Evolutionary conservation across 768 basidiomycete genomes (phyloP), one percentile per base, ranked within the genome.

Genomic region (Mycena galopus): DNA sequence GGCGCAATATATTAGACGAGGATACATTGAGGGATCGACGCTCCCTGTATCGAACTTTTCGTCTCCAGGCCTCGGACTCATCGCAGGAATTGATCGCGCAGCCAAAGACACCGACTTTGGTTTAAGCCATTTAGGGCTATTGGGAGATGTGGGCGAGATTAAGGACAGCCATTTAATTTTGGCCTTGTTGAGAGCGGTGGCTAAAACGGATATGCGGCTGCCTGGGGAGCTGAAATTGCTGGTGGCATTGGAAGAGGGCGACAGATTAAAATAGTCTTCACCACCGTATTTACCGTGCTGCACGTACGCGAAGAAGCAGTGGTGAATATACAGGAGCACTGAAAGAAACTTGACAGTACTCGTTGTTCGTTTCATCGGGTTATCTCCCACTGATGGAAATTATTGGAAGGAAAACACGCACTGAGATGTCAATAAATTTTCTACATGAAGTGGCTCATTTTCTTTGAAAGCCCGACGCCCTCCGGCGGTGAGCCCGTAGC

Each of bases 361-460:
- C n/a, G n/a, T n/a, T n/a, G n/a, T n/a, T n/a, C 27, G 21, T 25
- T 53, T 65, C 32, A 32, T 21, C 7, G 29, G 39, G 37, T 35
- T 5, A 6, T 39, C 8, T 35, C n/a, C 21, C 1, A 27, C 16
- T 14, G 16, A 21, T 23, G 51, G 23, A 11, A 57, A 10, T n/a
- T n/a, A 14, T 44, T 7, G 51, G 14, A 69, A 23, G 19, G 25
- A 19, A 39, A 14, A 6, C 35, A 79, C 91, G 76, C 75, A 93
- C 93, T 90, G 39, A 91, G 83, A 75, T 92, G 88, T 1, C 91
- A 87, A 78, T 94, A 94, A 77, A 94, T 93, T 37, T 81, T 84
- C 1, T 93, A 91, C 93, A 94, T 94, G 76, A 88, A 93, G 79
- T 91, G 88, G 39, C 87, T 88, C 93, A 94, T 94, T 8, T 90